Evolutionary conservation across 75 land plant species (phyloP).

Genomic region (Selaginella tamariscina): DNA sequence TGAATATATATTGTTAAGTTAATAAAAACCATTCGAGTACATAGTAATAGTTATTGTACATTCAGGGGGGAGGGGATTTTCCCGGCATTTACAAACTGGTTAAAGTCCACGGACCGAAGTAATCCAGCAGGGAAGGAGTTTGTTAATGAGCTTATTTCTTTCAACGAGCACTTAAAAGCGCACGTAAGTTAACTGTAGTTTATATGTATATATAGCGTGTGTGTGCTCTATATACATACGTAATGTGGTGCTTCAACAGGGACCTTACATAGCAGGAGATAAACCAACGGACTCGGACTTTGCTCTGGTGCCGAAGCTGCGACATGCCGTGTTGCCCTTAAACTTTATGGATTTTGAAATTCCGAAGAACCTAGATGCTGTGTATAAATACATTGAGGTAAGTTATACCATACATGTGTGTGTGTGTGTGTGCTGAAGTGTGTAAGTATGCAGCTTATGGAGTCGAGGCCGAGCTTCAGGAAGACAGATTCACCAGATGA

Average conservation of each 20-base stretch:
- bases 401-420: not conserved
- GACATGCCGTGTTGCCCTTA: conserved; percentile 24
- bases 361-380: conserved; percentile 17
- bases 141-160: conserved; percentile 17
- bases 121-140: no score
- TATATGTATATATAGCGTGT: not conserved
- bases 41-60: no score
- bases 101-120: no score
- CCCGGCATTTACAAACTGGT: conserved; percentile 27
- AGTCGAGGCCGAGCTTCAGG: conserved; percentile 23
- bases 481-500: conserved; percentile 26
- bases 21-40: no score
- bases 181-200: conserved; percentile 13
- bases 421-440: not conserved
- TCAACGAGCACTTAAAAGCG: conserved; percentile 19
- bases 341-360: conserved; percentile 24
- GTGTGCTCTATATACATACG: not conserved
- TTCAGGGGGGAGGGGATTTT: conserved; percentile 20
- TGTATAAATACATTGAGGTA: conserved; percentile 30
- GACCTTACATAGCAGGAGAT: conserved; percentile 28
- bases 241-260: conserved; percentile 14
- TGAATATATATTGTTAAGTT: no score
- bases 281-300: conserved; percentile 29
- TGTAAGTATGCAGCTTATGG: conserved; percentile 18
- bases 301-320: conserved; percentile 28